Evolutionary conservation across 805 yeast genomes (phyloP).

Genomic region (Wickerhamiella azyma): DNA sequence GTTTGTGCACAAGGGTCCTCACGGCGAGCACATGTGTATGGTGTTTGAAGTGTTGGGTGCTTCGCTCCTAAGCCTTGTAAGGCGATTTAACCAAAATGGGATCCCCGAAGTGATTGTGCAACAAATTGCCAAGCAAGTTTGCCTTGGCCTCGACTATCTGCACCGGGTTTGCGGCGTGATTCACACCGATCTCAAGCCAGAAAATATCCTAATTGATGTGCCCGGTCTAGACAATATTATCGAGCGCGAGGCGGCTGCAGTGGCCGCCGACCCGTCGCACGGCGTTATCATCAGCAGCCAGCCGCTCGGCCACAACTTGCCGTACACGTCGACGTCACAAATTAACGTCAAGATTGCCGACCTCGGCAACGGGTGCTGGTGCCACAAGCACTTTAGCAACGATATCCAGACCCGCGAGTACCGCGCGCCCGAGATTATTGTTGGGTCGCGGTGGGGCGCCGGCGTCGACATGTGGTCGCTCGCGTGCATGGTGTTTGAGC

Average conservation of each 20-base stretch:
- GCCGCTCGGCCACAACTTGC: constrained; percentile 10
- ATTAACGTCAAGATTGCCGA: constrained; percentile 76
- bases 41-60: constrained; percentile 96
- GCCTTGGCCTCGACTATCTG: constrained; percentile 57
- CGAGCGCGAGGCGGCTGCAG: constrained; percentile 41
- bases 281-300: constrained; percentile 28
- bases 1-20: constrained; percentile 75
- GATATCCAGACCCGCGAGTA: constrained; percentile 88
- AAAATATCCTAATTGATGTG: constrained; percentile 63
- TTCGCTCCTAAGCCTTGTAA: constrained; percentile 70
- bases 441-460: constrained; percentile 87
- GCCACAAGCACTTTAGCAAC: constrained; percentile 65
- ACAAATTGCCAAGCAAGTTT: constrained; percentile 66
- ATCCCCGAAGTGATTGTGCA: constrained; percentile 66
- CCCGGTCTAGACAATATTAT: constrained; percentile 74
- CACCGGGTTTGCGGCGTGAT: constrained; percentile 63
- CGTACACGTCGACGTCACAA: constrained; percentile 7
- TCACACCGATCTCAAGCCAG: constrained; percentile 64
- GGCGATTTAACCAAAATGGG: constrained; percentile 63
- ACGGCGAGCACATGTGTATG: constrained; percentile 92
- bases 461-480: constrained; percentile 93
- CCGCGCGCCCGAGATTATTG: constrained; percentile 75
- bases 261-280: constrained; percentile 23
- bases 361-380: constrained; percentile 83
- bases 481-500: constrained; percentile 82